These are phyloP conservation scores for Candida odintsovae DNA, from an alignment of 805 yeast genomes.

Conservation along the genomic window DNA sequence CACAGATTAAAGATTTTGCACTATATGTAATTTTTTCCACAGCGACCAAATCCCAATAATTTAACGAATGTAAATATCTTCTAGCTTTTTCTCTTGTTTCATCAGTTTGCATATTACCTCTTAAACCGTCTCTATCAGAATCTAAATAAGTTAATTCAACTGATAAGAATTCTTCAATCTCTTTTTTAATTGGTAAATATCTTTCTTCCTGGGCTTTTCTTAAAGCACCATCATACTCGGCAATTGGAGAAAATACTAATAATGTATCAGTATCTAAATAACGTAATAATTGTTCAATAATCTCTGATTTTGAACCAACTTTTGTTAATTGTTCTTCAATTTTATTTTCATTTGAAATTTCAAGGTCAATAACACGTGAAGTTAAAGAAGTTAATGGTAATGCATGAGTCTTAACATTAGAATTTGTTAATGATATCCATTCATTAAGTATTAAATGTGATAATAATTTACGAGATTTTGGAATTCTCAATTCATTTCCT, in stretches of 20 bases:
- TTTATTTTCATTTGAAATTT: conserved; percentile 30
- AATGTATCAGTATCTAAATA: conserved; percentile 94
- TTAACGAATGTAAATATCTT: conserved; percentile 57
- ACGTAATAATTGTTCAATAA: conserved; percentile 58
- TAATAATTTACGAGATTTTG: conserved; percentile 49
- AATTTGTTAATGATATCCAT: conserved; percentile 71
- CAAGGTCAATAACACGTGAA: conserved; percentile 80
- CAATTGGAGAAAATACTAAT: conserved; percentile 72
- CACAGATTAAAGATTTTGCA: conserved; percentile 83
- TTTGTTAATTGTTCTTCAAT: conserved; percentile 49
- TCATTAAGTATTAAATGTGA: conserved; percentile 80
- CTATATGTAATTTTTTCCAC: conserved; percentile 85
- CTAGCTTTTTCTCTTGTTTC: conserved; percentile 56
- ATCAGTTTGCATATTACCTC: conserved; percentile 69
- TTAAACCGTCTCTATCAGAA: conserved; percentile 72
- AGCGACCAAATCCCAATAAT: conserved; percentile 76
- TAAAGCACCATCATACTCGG: conserved; percentile 78
- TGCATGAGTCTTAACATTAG: conserved; percentile 66
- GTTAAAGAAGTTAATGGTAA: conserved; percentile 85
- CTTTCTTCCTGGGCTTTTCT: conserved; percentile 73
- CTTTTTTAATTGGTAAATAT: conserved; percentile 68
- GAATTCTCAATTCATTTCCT: conserved; percentile 66
- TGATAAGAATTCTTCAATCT: conserved; percentile 55
- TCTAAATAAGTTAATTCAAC: conserved; percentile 54
- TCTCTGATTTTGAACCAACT: conserved; percentile 51